Conservation (phyloP, 1,139 yeast genomes). For the Yamadazyma triangularis region DNA sequence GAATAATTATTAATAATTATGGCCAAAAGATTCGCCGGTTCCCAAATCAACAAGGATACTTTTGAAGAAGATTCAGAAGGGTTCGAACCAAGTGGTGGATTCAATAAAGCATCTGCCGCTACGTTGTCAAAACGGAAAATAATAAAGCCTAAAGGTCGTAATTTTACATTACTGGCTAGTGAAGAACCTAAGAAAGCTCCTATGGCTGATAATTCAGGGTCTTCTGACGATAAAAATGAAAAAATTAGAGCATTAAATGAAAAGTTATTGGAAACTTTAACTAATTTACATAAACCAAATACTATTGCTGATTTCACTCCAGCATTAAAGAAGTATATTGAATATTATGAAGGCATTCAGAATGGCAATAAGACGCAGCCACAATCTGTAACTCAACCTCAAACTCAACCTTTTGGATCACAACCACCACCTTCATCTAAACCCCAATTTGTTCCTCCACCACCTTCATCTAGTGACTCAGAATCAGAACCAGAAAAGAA, state of each 20-base stretch:
- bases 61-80: constrained; percentile 20
- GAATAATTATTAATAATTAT: too few relatives aligned
- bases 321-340: constrained; percentile 55
- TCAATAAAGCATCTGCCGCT: constrained; percentile 51
- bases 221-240: constrained; percentile 20
- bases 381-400: neutral
- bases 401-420: neutral
- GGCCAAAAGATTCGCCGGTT: constrained; percentile 67
- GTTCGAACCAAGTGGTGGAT: constrained; percentile 29
- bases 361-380: constrained; percentile 6
- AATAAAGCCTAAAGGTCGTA: constrained; percentile 48
- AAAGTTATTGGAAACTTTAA: constrained; percentile 52
- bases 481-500: constrained; percentile 32
- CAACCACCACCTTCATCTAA: neutral
- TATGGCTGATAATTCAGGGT: neutral
- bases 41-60: constrained; percentile 50
- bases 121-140: constrained; percentile 67
- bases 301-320: constrained; percentile 57
- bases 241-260: constrained; percentile 68
- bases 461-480: constrained; percentile 21
- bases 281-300: constrained; percentile 36
- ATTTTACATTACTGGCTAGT: constrained; percentile 1
- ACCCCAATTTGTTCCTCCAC: neutral
- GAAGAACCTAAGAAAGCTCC: neutral
- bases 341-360: constrained; percentile 43